These are phyloP conservation scores for Annona squamosa DNA, from an alignment of 164 flowering plant genomes.

Conservation along the genomic window DNA sequence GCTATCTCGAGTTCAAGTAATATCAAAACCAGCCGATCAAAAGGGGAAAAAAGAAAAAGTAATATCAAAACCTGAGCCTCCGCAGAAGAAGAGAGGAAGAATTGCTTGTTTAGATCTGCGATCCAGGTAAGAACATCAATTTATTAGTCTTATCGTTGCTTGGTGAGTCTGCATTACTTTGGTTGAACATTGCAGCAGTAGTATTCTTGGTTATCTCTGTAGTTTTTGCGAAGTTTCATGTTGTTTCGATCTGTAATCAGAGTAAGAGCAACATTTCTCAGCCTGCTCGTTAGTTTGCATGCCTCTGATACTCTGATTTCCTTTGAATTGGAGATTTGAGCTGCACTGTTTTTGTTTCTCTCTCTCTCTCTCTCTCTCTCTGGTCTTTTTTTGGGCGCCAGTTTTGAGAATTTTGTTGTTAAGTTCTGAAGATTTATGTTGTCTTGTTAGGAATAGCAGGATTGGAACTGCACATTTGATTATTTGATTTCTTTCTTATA, in stretches of 20 bases:
- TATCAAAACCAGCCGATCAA: no score
- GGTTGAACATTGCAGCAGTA: neutral
- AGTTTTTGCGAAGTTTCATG: neutral
- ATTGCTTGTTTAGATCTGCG: no score
- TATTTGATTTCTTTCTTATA: neutral
- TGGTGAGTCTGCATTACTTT: no score
- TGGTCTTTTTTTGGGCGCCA: neutral
- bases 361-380: neutral
- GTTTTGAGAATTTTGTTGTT: neutral
- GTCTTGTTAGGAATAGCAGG: neutral
- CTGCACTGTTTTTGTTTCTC: neutral
- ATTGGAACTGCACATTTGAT: neutral
- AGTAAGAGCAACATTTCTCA: neutral
- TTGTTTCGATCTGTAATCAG: neutral
- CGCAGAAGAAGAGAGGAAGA: neutral
- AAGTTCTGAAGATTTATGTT: no score
- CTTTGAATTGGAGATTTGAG: neutral
- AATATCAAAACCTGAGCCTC: neutral
- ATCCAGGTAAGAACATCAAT: no score
- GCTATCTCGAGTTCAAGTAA: no score
- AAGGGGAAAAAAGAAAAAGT: no score
- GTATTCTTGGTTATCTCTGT: neutral
- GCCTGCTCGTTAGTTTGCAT: neutral
- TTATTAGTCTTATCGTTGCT: no score
- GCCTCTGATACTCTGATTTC: neutral